phyloP scores from a whole-genome alignment of 768 basidiomycete species.

The Ephemerocybe angulata region DNA sequence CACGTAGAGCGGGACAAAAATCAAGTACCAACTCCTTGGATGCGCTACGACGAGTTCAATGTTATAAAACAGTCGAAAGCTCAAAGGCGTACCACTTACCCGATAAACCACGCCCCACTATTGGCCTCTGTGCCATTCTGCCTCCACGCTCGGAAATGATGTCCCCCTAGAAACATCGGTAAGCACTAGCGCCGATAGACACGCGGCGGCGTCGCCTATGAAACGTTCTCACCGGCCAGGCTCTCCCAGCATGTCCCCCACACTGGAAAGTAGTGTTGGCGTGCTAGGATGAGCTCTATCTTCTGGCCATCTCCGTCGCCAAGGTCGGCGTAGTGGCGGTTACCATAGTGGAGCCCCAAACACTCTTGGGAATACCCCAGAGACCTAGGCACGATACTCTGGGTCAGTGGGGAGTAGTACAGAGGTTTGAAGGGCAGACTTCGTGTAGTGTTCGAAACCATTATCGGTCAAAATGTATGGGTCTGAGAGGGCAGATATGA shows the following conservation, averaged over 20 bases:
- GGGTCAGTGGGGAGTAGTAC: not conserved
- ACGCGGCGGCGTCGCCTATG: not conserved
- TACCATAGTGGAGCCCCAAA: constrained; percentile 72
- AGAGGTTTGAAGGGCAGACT: constrained; percentile 33
- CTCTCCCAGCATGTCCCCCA: constrained; percentile 91
- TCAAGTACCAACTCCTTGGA: constrained; percentile 63
- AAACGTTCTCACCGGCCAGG: constrained; percentile 46
- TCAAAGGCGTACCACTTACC: constrained; percentile 38
- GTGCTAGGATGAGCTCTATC: constrained; percentile 64
- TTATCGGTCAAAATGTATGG: constrained; percentile 73
- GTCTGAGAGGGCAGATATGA: constrained; percentile 76
- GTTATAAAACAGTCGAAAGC: not conserved
- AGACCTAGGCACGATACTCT: constrained; percentile 42
- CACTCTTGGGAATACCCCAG: constrained; percentile 84
- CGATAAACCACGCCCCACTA: constrained; percentile 83
- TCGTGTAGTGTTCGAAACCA: constrained; percentile 68
- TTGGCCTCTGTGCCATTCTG: constrained; percentile 75
- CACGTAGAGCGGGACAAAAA: not conserved
- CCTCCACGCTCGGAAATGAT: constrained; percentile 87
- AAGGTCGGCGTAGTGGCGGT: constrained; percentile 73
- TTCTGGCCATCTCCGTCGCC: constrained; percentile 78
- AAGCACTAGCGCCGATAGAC: not conserved
- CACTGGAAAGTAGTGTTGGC: constrained; percentile 73
- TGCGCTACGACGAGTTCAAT: constrained; percentile 38
- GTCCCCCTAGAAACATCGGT: constrained; percentile 52